Base-by-base conservation (phyloP, 2,329 filamentous ascomycete species). In the Dendryphion nanum region DNA sequence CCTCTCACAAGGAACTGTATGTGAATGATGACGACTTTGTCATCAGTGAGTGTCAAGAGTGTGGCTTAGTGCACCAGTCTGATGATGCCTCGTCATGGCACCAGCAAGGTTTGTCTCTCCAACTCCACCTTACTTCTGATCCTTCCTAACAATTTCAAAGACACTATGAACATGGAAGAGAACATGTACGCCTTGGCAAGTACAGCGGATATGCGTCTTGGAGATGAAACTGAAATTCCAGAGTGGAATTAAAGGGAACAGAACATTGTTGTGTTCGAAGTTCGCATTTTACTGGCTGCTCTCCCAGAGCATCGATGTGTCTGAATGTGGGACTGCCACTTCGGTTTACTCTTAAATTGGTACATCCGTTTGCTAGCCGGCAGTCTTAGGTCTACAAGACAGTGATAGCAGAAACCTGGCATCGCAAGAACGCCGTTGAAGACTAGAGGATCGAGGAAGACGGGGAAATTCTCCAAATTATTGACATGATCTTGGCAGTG, bases 401-500 rank as follows among this genome's bases (percentile, higher is more conserved):
- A 48, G 45, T 38, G 32, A 38, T 39, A 41, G 30, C 40, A 48
- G 32, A 48, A 39, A 37, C 45, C 37, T 34, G 32, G 33, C 35
- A 34, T 40, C 19, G 35, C 24, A 30, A 46, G 33, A 33, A 42
- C 35, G 14, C 36, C 18, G 26, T 45, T 41, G 26, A 45, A 53
- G 35, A 40, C 41, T 7, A 53, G 37, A 38, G 43, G 41, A 38
- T 51, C 32, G 23, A 43, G 47, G 33, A 42, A 38, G 35, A 50
- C 37, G 14, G 40, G 41, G 40, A 53, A 44, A 31, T 35, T 48
- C 33, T 55, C 38, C 35, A 50, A 44, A 37, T 49, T 33, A 36
- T 45, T 43, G 23, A 55, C 23, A 37, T 53, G 37, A 33, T 33
- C 32, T 40, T 42, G 42, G 39, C 40, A 55, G 38, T 53, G 37